Conservation (phyloP, 2,329 filamentous ascomycete species). For the Tympanopsis confertula region DNA sequence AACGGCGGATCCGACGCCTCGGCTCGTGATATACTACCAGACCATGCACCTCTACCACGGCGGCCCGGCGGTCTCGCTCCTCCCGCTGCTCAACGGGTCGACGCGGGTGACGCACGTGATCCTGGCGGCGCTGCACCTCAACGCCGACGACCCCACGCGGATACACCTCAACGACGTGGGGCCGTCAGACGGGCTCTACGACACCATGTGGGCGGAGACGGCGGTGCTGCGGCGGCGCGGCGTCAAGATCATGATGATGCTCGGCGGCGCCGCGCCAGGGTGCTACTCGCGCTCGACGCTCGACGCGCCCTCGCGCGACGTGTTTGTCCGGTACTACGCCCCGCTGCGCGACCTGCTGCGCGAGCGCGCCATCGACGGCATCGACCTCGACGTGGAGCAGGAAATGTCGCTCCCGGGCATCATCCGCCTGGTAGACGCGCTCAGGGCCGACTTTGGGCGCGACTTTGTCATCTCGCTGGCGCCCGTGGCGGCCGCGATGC, state of each 20-base stretch:
- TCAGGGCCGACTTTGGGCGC: conserved; percentile 58
- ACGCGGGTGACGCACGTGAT: conserved; percentile 66
- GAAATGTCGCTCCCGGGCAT: conserved; percentile 55
- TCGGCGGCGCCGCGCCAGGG: conserved; percentile 73
- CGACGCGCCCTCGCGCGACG: conserved; percentile 36
- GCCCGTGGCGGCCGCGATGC: conserved; percentile 66
- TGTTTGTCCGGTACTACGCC: conserved; percentile 63
- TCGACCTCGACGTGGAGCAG: conserved; percentile 77
- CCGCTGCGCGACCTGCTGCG: conserved; percentile 57
- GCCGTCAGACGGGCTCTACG: conserved; percentile 53
- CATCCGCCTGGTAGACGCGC: conserved; percentile 53
- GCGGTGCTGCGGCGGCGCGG: conserved; percentile 59
- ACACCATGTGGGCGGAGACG: conserved; percentile 69
- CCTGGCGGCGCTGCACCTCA: conserved; percentile 76
- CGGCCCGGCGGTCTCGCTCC: conserved; percentile 44
- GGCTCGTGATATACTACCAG: conserved; percentile 50
- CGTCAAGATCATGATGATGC: conserved; percentile 73
- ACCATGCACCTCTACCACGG: conserved; percentile 43
- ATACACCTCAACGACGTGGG: conserved; percentile 73
- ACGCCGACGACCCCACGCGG: conserved; percentile 45
- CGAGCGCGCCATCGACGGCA: conserved; percentile 48
- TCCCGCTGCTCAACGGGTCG: conserved; percentile 39
- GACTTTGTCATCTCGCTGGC: conserved; percentile 70
- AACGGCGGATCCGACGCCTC: conserved; percentile 13
- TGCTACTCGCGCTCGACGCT: conserved; percentile 51